Evolutionary conservation across 129 eudicot genomes (phyloP).

Genomic region (Tagetes patula): DNA sequence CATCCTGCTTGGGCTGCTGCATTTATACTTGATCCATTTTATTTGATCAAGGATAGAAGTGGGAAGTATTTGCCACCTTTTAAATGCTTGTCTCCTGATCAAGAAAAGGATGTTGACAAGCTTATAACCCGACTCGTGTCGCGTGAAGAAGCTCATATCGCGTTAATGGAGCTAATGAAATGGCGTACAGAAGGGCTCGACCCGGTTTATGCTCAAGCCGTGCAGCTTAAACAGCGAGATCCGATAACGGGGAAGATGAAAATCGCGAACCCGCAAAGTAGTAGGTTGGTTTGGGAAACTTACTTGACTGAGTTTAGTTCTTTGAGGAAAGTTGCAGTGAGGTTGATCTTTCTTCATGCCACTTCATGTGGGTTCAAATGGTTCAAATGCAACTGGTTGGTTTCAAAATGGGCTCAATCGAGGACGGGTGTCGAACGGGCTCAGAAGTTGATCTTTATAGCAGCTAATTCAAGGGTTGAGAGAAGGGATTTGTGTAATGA

Average conservation of each 20-base stretch:
- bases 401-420: constrained; percentile 58
- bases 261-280: constrained; percentile 78
- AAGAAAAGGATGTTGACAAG: constrained; percentile 86
- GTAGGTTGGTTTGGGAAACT: constrained; percentile 94
- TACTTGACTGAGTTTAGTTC: constrained; percentile 69
- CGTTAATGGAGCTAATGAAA: constrained; percentile 88
- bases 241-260: constrained; percentile 77
- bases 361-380: constrained; percentile 76
- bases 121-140: constrained; percentile 82
- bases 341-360: constrained; percentile 86
- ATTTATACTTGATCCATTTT: constrained; percentile 79
- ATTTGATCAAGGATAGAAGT: constrained; percentile 62
- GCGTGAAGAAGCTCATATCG: constrained; percentile 79
- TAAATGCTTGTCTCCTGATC: constrained; percentile 69
- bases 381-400: constrained; percentile 52
- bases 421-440: constrained; percentile 56
- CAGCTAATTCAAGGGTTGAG: constrained; percentile 66
- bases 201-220: constrained; percentile 94
- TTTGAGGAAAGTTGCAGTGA: constrained; percentile 81
- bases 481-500: constrained; percentile 45
- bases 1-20: constrained; percentile 99
- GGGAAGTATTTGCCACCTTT: constrained; percentile 93
- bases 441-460: constrained; percentile 73
- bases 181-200: constrained; percentile 96
- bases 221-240: constrained; percentile 78